phyloP scores from a whole-genome alignment of 176 grass and related monocot genomes.

The Aegilops umbellulata region DNA sequence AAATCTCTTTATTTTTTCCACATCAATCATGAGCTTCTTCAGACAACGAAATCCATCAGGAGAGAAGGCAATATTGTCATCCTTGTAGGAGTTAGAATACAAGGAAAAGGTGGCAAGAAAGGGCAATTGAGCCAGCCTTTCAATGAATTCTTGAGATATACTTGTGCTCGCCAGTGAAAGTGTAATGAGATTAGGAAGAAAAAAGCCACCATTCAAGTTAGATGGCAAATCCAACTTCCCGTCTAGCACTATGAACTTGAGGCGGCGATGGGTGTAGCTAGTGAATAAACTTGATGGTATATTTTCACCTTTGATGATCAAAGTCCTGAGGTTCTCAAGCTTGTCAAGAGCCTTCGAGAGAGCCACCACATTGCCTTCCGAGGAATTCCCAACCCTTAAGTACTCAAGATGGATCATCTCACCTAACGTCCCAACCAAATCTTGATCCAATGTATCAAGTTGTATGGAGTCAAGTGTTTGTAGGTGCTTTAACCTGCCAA shows the following conservation, averaged over 20 bases:
- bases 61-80: background rate
- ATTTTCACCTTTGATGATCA: background rate
- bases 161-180: conserved; percentile 20
- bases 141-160: conserved; percentile 11
- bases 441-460: background rate
- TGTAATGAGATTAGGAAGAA: background rate
- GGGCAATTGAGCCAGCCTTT: background rate
- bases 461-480: conserved; percentile 25
- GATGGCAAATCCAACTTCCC: background rate
- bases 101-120: conserved; percentile 14
- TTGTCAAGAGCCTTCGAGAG: background rate
- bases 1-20: background rate
- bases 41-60: conserved; percentile 18
- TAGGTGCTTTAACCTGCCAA: conserved; percentile 2
- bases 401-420: too few relatives aligned
- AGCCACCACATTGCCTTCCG: too few relatives aligned
- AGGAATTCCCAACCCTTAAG: too few relatives aligned
- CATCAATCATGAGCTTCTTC: background rate
- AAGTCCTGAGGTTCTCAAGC: conserved; percentile 9
- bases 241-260: background rate
- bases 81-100: background rate
- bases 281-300: conserved; percentile 22
- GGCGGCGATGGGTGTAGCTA: background rate
- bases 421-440: background rate
- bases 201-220: background rate